Evolutionary conservation across 441 rosid genomes (phyloP).

Genomic region (Manihot esculenta): DNA sequence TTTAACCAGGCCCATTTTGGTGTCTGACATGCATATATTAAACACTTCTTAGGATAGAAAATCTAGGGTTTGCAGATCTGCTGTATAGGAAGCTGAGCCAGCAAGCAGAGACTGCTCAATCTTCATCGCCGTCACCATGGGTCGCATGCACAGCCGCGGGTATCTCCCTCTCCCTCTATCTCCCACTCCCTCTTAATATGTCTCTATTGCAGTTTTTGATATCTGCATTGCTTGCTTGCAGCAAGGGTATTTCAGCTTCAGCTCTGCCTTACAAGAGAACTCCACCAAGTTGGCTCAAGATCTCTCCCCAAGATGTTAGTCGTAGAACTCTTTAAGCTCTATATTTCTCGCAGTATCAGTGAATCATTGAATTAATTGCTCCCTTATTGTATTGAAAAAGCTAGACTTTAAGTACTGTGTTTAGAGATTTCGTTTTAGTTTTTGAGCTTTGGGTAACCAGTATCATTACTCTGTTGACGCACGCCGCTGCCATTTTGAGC

Average conservation of each 20-base stretch:
- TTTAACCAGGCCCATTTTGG: background rate
- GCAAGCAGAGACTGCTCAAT: background rate
- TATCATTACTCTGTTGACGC: no score
- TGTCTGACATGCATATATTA: background rate
- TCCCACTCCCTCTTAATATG: accelerated
- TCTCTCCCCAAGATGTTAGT: conserved; percentile 53
- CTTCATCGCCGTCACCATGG: conserved; percentile 47
- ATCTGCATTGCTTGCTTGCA: conserved; percentile 2
- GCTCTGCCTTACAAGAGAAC: conserved; percentile 86
- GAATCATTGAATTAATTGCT: background rate
- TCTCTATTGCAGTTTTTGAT: background rate
- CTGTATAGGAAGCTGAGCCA: conserved; percentile 17
- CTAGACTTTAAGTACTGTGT: background rate
- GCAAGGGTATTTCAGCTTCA: conserved; percentile 78
- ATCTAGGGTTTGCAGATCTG: conserved; percentile 30
- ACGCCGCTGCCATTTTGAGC: no score
- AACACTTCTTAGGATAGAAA: conserved; percentile 6
- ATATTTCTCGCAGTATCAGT: no score
- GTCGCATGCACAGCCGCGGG: conserved; percentile 92
- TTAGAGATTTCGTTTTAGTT: background rate
- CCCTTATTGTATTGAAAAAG: background rate
- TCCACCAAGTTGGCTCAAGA: conserved; percentile 77
- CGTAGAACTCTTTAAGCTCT: background rate
- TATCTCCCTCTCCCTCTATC: conserved; percentile 16
- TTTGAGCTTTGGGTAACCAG: no score